Percentiles rank a stretch among this genome's conserved stretches.
Evolutionary conservation across 192 early-diverging fungal genomes (phyloP).

Genomic region (Coemansia brasiliensis): DNA sequence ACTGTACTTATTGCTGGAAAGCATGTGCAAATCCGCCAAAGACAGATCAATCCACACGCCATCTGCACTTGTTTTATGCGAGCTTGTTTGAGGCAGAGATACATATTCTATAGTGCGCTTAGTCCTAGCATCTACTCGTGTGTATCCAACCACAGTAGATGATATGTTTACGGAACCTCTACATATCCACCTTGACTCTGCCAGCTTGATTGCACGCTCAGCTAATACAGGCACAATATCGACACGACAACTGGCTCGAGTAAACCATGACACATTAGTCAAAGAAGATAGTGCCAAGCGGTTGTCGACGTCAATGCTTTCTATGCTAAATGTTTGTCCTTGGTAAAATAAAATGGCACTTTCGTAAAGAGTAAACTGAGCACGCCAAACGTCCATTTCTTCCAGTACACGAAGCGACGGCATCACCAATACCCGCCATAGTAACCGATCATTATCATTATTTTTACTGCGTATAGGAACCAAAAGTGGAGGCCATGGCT

Average conservation of each 20-base stretch:
- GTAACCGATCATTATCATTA: too few species aligned
- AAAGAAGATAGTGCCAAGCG: conserved; percentile 21
- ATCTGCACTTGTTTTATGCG: neutral
- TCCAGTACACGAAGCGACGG: conserved; percentile 24
- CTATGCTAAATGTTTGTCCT: conserved; percentile 29
- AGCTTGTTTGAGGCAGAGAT: conserved; percentile 2
- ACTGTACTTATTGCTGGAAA: conserved; percentile 5
- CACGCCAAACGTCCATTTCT: conserved; percentile 36
- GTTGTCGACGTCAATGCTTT: conserved; percentile 13
- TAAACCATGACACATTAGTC: conserved; percentile 36
- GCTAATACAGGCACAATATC: conserved; percentile 5
- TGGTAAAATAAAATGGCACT: conserved; percentile 45
- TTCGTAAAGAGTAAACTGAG: conserved; percentile 36
- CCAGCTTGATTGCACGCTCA: neutral
- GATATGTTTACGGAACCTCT: neutral
- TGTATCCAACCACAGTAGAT: conserved; percentile 34
- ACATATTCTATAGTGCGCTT: conserved; percentile 22
- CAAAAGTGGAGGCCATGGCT: conserved; percentile 38
- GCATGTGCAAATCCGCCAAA: neutral
- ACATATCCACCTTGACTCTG: too few species aligned
- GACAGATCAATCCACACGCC: conserved; percentile 46
- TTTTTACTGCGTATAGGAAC: conserved; percentile 27
- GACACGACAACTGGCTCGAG: conserved; percentile 1
- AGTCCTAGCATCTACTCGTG: conserved; percentile 27
- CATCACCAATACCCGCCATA: conserved; percentile 22